Base-by-base conservation (phyloP, 441 rosid genomes). In the Theobroma grandiflorum region DNA sequence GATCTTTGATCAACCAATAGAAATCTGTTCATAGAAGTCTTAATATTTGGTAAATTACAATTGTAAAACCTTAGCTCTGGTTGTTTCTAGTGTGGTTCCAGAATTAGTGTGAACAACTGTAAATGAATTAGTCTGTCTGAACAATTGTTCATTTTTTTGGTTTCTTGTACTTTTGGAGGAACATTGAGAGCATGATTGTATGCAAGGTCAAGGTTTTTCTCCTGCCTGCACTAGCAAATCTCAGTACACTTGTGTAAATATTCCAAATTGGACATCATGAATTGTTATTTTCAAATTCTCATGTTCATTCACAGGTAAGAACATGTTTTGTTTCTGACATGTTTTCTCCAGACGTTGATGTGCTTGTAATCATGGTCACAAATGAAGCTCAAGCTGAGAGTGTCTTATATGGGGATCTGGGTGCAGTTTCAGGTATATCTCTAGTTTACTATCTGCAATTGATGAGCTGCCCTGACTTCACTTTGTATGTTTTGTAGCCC, bases 341-440 rank as follows among this genome's bases (percentile, higher is more conserved):
- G 11, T 79, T 80, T 78, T 77, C 59, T 78, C 75, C 65, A 96
- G 99, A 90, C 86, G 95, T 91, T 71, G 95, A 95, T 86, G 88
- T 95, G 83, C 94, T 96, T 73, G 88, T 96, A 68, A 78, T 96
- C 85, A 96, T 96, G 98, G 99, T 96, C 78, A 90, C 98, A 78
- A 96, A 95, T 82, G 98, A 96, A 88, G 85, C 85, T 81, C 99
- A 95, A 88, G 99, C 93, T 59, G 98, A 95, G 81, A 86, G 87
- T 84, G 96, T 91, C 68, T 78, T 95, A 76, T 97, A 86, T 79
- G 98, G 99, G 63, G 90, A 95, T 86, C 87, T 77, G 37, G 98
- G 98, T 8, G 99, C 98, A 59, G 88, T 97, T 83, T 42, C 95
- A 83, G 98, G 98, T 96, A 89, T 65, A 77, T 76, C 77, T 68